Percentiles rank a stretch among this genome's conserved stretches.
phyloP scores from a whole-genome alignment of 768 basidiomycete species.

The Podaxis pistillaris region DNA sequence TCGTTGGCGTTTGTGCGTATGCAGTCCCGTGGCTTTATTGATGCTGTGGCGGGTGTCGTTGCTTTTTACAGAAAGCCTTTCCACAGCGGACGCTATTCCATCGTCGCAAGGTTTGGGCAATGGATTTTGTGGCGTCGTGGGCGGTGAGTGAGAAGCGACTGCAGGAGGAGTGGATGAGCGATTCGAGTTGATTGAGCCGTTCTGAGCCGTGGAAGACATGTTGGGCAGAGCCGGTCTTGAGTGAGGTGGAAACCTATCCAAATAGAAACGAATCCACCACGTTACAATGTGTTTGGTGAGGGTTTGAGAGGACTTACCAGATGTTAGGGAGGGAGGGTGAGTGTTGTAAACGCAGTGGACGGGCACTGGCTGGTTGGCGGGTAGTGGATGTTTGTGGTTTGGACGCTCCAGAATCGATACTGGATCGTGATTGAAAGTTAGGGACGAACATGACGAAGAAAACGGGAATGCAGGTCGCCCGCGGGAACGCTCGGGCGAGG shows the following conservation, averaged over 20 bases:
- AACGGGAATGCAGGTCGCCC: constrained; percentile 30
- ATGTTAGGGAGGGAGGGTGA: constrained; percentile 73
- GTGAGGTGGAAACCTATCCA: constrained; percentile 45
- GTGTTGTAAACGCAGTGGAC: constrained; percentile 54
- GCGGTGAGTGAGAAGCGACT: constrained; percentile 15
- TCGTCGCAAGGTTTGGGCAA: constrained; percentile 18
- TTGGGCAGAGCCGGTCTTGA: constrained; percentile 38
- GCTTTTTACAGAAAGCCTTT: constrained; percentile 18
- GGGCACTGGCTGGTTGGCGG: constrained; percentile 18
- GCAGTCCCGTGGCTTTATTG: constrained; percentile 4
- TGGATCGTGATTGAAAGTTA: constrained; percentile 21
- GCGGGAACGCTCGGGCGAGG: constrained; percentile 33
- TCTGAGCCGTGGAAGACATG: constrained; percentile 26
- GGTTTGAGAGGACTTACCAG: constrained; percentile 38
- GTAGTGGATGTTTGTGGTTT: constrained; percentile 19
- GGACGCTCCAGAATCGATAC: constrained; percentile 6
- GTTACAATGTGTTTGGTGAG: not conserved
- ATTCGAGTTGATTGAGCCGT: constrained; percentile 25
- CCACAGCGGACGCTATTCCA: constrained; percentile 24
- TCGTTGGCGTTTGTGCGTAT: constrained; percentile 31
- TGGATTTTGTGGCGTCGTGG: constrained; percentile 12
- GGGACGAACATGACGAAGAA: constrained; percentile 29
- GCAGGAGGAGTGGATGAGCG: constrained; percentile 34
- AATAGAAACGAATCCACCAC: constrained; percentile 6
- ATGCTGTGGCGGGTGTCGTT: constrained; percentile 4